Evolutionary conservation across 2,329 filamentous ascomycete species (phyloP), one percentile per base, ranked within the genome.

Genomic region (Sporothrix pallida): DNA sequence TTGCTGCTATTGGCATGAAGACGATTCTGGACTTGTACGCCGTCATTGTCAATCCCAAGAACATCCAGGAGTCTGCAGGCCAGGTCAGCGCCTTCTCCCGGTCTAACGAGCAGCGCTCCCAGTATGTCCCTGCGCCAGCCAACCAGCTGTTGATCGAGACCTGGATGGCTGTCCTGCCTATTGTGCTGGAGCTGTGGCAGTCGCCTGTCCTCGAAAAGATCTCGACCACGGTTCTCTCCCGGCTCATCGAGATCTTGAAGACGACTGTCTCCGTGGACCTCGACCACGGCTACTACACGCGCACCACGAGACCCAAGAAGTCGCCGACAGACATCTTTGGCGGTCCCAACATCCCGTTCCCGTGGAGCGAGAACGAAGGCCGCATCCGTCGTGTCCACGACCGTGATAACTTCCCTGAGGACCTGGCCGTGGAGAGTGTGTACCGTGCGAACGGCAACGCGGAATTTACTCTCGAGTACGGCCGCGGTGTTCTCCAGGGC

Each of bases 131-230:
- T n/a, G 26, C 37, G 54, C 46, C 37, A 23, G 87, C 90, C 15
- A 86, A 89, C 1, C 95, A 98, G 78, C 92, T 98, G 72, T 84
- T 98, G 15, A 90, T 98, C 6, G 95, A 98, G 80, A 83, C 98
- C 58, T 91, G 96, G 58, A 90, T 92, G 82, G 89, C 91, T 37
- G 89, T 98, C 37, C 83, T 98, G 15, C 93, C 94, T 0, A 89
- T 92, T 63, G 87, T 96, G 56, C 88, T 88, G 73, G 87, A 91
- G 65, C 87, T 98, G 42, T 99, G 96, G 97, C 90, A 93, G 77
- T 97, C 94, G 0, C 86, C 90, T 37, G 89, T 97, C 67, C 89
- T 96, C 20, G 94, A 97, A 77, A 95, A 93, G 78, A 89, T 94
- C 0, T 90, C 92, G 2, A 91, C 90, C 31, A 42, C 56, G 1